Evolutionary conservation across 2,329 filamentous ascomycete genomes (phyloP).

Genomic region (Pseudocercospora macadamiae): DNA sequence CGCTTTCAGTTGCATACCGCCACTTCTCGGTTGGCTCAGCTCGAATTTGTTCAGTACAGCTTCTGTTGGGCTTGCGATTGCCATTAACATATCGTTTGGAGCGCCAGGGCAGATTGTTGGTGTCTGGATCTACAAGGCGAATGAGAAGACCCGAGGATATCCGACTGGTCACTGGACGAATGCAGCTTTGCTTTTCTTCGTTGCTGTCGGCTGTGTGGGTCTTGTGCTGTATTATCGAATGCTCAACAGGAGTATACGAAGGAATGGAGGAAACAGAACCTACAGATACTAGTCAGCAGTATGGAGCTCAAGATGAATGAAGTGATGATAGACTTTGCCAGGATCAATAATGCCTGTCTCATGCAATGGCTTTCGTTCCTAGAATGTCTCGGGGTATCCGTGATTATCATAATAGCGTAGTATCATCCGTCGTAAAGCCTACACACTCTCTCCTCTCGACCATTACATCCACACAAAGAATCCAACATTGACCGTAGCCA

Average conservation of each 20-base stretch:
- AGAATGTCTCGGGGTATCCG: neutral
- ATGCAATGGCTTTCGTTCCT: neutral
- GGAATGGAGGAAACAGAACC: constrained; percentile 17
- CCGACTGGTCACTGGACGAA: constrained; percentile 73
- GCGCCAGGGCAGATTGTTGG: constrained; percentile 72
- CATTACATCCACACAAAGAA: constrained; percentile 14
- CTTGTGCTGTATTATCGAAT: constrained; percentile 61
- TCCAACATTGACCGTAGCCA: constrained; percentile 16
- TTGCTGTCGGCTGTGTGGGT: constrained; percentile 57
- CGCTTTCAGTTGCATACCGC: constrained; percentile 69
- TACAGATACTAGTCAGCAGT: constrained; percentile 25
- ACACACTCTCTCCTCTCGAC: neutral
- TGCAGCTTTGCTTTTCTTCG: constrained; percentile 62
- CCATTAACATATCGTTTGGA: constrained; percentile 69
- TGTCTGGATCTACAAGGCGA: constrained; percentile 72
- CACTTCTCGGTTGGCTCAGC: constrained; percentile 70
- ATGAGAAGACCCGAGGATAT: constrained; percentile 64
- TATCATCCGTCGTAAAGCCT: neutral
- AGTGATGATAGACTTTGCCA: constrained; percentile 4
- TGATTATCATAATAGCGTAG: constrained; percentile 11
- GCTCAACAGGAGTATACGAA: constrained; percentile 42
- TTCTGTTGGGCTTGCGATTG: constrained; percentile 69
- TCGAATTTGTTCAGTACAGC: constrained; percentile 69
- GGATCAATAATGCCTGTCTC: neutral
- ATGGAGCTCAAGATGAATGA: neutral